A percentile compares a stretch with the other conserved stretches of the same genome.
Conservation (phyloP, 73 alveolate genomes). For the Paramecium primaurelia region DNA sequence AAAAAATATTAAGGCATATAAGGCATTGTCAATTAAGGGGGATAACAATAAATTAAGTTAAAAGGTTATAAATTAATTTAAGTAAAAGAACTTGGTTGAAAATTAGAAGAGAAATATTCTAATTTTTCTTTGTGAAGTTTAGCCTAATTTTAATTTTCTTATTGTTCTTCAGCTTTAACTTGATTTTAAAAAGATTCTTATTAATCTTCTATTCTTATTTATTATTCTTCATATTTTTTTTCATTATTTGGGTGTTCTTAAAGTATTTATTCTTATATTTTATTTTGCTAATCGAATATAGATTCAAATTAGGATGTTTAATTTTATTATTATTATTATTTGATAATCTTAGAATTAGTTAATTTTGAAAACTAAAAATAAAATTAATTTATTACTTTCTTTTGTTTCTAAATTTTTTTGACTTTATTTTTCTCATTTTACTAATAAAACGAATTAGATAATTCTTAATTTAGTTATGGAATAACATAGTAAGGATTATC, state of each 20-base stretch:
- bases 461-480: neutral
- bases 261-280: too few species aligned
- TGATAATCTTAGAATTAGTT: neutral
- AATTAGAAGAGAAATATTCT: neutral
- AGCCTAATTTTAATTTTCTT: neutral
- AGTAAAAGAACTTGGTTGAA: neutral
- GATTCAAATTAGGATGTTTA: neutral
- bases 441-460: neutral
- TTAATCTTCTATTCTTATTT: neutral
- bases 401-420: neutral
- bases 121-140: neutral
- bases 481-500: slow-evolving; percentile 28
- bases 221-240: neutral
- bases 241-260: too few species aligned
- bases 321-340: neutral
- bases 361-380: neutral
- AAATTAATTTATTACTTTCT: neutral
- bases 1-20: neutral
- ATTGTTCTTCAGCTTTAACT: neutral
- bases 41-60: neutral
- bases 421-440: neutral
- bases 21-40: slow-evolving; percentile 57
- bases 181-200: neutral
- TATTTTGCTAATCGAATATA: neutral
- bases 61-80: neutral